These are phyloP conservation scores for Suillus brevipes DNA, from an alignment of 768 basidiomycete genomes.

Conservation along the genomic window DNA sequence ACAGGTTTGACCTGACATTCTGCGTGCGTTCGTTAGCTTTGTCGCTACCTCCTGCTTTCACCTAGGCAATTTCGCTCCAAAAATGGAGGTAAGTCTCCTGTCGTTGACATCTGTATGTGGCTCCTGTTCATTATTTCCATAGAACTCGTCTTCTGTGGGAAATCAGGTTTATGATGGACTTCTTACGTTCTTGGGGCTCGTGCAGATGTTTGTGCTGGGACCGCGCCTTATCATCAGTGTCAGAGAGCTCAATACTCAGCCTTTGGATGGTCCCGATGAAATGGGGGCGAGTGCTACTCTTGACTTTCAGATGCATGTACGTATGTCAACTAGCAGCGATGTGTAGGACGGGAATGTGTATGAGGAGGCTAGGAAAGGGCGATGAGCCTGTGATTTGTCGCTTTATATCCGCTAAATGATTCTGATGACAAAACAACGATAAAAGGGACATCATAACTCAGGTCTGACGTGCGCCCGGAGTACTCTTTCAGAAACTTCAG, in stretches of 20 bases:
- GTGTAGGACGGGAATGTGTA: not conserved
- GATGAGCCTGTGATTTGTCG: not conserved
- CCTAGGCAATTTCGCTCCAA: not conserved
- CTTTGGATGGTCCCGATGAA: not conserved
- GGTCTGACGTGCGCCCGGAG: not conserved
- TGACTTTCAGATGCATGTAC: not conserved
- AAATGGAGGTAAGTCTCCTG: not conserved
- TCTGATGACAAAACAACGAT: not conserved
- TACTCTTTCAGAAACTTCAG: not conserved
- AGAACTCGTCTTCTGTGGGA: not conserved
- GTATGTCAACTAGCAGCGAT: not conserved
- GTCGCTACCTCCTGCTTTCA: not conserved
- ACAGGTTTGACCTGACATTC: not conserved
- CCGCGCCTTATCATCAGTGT: not conserved
- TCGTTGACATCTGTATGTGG: not conserved
- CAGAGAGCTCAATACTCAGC: not conserved
- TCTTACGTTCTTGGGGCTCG: not conserved
- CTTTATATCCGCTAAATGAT: not conserved
- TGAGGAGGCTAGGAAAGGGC: not conserved
- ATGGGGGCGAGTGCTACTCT: not conserved
- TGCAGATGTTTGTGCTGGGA: not conserved
- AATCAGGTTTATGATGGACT: not conserved
- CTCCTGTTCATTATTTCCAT: not conserved
- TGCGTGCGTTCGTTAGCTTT: not conserved
- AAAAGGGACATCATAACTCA: not conserved